Evolutionary conservation across 805 yeast genomes (phyloP), one percentile per base, ranked within the genome.

Genomic region (Cyberlindnera mycetangii): DNA sequence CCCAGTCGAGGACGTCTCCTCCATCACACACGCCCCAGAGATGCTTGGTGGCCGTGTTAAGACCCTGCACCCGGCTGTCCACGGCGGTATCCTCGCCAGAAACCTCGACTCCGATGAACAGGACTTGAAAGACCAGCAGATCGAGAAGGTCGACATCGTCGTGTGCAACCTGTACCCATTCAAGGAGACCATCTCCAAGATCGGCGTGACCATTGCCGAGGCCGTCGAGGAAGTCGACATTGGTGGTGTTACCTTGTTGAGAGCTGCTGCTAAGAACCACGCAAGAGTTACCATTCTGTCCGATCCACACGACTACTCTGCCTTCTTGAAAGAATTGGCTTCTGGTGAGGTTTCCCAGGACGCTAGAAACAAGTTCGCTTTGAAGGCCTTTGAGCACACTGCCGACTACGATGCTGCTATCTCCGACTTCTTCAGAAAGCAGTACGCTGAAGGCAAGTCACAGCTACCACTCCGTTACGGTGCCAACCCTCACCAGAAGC

Each of bases 241-340:
- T 64, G 99, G 99, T 61, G 95, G 99, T 67, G 99, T 93, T 49
- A 93, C 99, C 36, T 75, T 93, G 54, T 76, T 93, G 65, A 84
- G 99, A 71, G 99, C 99, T 37, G 99, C 99, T 49, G 99, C 99
- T 53, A 93, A 93, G 75, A 93, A 93, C 74, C 99, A 93, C 69
- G 75, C 93, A 51, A 83, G 99, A 71, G 99, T 93, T 47, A 87
- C 97, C 50, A 90, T 93, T 54, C 75, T 93, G 60, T 86, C 96
- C 24, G 99, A 93, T 71, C 99, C 99, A 54, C 74, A 74, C 42
- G 99, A 93, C 70, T 93, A 93, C 72, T 81, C 97, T 42, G 77
- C 73, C 39, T 93, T 93, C 69, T 72, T 93, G 52, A 79, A 81
- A 65, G 97, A 93, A 69, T 77, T 93, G 61, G 55, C 65, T 39